These are phyloP conservation scores for Amanita inopinata DNA, from an alignment of 768 basidiomycete species.

Conservation along the genomic window DNA sequence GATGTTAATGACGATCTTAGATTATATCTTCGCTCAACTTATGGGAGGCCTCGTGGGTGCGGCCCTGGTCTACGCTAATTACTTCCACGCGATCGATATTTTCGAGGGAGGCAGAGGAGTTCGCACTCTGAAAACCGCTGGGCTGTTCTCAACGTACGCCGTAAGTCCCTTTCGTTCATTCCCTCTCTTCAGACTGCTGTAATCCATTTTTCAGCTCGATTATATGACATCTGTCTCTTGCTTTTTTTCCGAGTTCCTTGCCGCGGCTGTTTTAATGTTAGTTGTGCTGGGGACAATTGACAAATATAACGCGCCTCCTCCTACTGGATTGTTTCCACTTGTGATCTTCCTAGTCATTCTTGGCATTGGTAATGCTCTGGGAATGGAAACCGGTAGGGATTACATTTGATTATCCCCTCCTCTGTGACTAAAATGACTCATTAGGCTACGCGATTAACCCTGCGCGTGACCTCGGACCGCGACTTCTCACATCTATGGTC, in stretches of 20 bases:
- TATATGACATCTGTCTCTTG: constrained; percentile 31
- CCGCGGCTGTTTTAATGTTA: constrained; percentile 44
- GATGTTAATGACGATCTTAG: constrained; percentile 11
- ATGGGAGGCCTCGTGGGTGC: constrained; percentile 56
- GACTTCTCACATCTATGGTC: constrained; percentile 60
- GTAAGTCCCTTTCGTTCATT: constrained; percentile 24
- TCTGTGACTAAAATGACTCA: background rate
- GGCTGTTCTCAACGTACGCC: constrained; percentile 52
- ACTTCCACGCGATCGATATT: constrained; percentile 56
- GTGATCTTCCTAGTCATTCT: constrained; percentile 46
- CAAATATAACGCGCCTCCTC: constrained; percentile 38
- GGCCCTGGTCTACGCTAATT: constrained; percentile 52
- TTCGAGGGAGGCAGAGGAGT: constrained; percentile 46
- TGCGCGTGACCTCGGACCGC: constrained; percentile 44
- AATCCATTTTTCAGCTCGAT: constrained; percentile 14
- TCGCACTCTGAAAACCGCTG: constrained; percentile 46
- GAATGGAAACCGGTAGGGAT: constrained; percentile 43
- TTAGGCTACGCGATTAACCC: constrained; percentile 28
- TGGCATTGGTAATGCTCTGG: constrained; percentile 46
- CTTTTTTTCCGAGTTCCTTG: constrained; percentile 45
- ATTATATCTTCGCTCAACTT: constrained; percentile 51
- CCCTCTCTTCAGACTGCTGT: background rate
- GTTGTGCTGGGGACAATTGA: constrained; percentile 45
- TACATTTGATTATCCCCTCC: background rate
- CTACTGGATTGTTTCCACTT: constrained; percentile 43